Base-by-base conservation (phyloP, 495 filamentous ascomycete species). In the Eremomyces bilateralis region DNA sequence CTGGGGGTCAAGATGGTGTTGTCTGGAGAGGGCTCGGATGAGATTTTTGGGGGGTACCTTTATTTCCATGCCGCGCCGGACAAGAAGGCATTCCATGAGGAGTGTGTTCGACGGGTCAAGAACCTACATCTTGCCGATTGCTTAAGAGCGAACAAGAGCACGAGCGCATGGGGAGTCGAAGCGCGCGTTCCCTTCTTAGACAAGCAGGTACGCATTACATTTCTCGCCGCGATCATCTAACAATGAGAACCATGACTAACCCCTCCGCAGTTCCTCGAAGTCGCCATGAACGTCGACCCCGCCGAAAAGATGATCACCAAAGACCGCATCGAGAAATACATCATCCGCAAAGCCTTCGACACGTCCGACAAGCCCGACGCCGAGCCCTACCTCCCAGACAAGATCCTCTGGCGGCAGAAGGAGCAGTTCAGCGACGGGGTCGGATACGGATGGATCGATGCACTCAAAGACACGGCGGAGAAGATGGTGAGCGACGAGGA, bases 1-100 rank as follows among this genome's bases (percentile, higher is more conserved):
- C 76, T 93, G 67, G 90, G 88, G 41, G 80, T 97, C 37, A 97
- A 97, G 69, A 97, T 97, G 88, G 88, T 97, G 38, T 66, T 97
- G 28, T 83, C 75, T 50, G 88, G 88, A 36, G 88, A 97, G 61
- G 88, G 88, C 39, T 81, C 73, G 49, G 88, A 97, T 54, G 88
- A 97, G 58, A 90, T 94, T 49, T 95, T 93, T 47, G 88, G 90
- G 39, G 88, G 88, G 27, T 97, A 97, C 59, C 75, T 97, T 15
- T 97, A 97, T 65, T 97, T 97, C 71, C 80, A 90, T 59, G 76
- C 71, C 41, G 88, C 88, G 4, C 88, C 88, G 34, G 67, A 78
- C 64, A 80, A 77, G 62, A 72, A 73, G 51, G 80, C 72, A 30
- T 90, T 97, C 63, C 88, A 97, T 62, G 69, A 69, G 53, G 88